A percentile compares a stretch with the other conserved stretches of the same genome.
These are phyloP conservation scores for Emmonsiellopsis sp. DNA, from an alignment of 2,329 filamentous ascomycete species.

Conservation along the genomic window DNA sequence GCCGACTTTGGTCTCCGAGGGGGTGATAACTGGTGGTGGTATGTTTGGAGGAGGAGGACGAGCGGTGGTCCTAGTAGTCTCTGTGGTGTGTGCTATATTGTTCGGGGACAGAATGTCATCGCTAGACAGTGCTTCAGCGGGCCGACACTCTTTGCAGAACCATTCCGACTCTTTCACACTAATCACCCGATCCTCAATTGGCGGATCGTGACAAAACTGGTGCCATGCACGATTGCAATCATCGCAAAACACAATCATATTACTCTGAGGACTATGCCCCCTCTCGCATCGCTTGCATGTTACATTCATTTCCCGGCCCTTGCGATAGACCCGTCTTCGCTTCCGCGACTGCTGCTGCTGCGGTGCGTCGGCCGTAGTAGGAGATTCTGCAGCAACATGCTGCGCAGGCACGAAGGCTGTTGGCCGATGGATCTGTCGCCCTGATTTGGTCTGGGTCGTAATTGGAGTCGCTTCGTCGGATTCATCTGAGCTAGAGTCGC, in stretches of 20 bases:
- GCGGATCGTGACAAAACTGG: constrained; percentile 70
- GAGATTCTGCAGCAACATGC: constrained; percentile 9
- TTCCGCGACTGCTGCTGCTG: constrained; percentile 32
- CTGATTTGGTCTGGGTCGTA: constrained; percentile 65
- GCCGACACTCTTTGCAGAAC: constrained; percentile 56
- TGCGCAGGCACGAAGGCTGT: constrained; percentile 47
- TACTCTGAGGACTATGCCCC: constrained; percentile 61
- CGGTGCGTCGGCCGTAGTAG: constrained; percentile 17
- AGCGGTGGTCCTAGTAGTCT: not conserved
- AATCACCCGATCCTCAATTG: constrained; percentile 61
- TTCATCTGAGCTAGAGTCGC: constrained; percentile 29
- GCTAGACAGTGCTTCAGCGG: constrained; percentile 13
- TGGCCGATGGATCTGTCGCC: constrained; percentile 58
- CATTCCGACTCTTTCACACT: constrained; percentile 59
- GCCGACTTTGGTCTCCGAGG: constrained; percentile 19
- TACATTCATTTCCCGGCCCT: constrained; percentile 32
- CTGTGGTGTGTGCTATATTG: not conserved
- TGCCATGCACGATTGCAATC: constrained; percentile 73
- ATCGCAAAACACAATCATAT: constrained; percentile 80
- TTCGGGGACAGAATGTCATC: not conserved
- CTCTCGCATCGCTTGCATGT: constrained; percentile 65
- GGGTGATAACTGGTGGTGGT: constrained; percentile 18
- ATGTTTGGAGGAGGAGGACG: not conserved
- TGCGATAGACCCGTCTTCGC: constrained; percentile 46
- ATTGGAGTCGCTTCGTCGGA: constrained; percentile 44